Conservation (phyloP, 2,329 filamentous ascomycete genomes). For the Fusarium verticillioides region DNA sequence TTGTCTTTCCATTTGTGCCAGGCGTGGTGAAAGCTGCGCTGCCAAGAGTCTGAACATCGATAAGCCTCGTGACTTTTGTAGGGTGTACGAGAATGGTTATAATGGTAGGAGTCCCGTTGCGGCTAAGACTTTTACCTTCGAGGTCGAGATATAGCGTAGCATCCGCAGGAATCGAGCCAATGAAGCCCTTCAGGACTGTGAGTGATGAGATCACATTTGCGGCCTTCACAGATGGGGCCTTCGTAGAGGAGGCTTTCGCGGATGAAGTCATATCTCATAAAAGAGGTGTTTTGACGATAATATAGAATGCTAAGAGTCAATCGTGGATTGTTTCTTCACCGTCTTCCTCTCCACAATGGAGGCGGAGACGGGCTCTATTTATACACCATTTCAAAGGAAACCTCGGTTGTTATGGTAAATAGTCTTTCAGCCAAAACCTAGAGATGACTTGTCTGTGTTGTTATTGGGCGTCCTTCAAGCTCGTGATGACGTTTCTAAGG, state of each 20-base stretch:
- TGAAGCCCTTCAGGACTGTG: background rate
- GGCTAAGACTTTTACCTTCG: background rate
- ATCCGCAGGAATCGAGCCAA: background rate
- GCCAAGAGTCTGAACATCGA: background rate
- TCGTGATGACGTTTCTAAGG: background rate
- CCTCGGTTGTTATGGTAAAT: background rate
- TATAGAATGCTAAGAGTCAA: no score
- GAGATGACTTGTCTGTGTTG: no score
- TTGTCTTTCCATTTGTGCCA: background rate
- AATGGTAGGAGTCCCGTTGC: background rate
- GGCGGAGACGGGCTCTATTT: background rate
- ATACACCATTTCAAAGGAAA: no score
- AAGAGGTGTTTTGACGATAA: no score
- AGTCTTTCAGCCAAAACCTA: background rate
- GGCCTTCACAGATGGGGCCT: background rate
- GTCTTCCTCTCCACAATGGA: no score
- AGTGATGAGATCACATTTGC: background rate
- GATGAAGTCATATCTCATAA: background rate
- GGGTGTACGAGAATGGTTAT: background rate
- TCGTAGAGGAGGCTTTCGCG: no score
- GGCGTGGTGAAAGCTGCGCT: background rate
- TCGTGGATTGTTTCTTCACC: fast-evolving
- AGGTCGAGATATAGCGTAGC: background rate
- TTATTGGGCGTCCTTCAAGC: background rate
- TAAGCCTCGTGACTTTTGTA: fast-evolving